Evolutionary conservation across 2,329 filamentous ascomycete genomes (phyloP), one percentile per base, ranked within the genome.

Genomic region (Trichothecium roseum): DNA sequence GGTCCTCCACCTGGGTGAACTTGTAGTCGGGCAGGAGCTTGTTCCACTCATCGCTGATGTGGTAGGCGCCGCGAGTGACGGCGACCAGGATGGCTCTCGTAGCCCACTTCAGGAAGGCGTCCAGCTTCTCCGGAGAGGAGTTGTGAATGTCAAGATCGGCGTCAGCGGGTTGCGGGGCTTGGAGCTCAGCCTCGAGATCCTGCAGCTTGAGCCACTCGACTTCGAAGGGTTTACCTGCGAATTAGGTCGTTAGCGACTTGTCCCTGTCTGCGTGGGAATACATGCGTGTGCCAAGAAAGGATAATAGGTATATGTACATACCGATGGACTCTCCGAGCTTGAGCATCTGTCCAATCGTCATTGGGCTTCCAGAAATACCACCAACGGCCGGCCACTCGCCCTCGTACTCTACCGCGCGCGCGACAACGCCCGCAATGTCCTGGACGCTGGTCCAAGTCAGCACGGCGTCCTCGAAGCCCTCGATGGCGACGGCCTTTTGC

Each of bases 1-100:
- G 68, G 8, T 60, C 57, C 36, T 66, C 62, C 2, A 53, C 45
- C 8, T 45, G 37, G 2, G 48, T 57, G 33, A 69, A 69, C 37
- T 59, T 37, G 28, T 62, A 64, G 16, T 67, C 60, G 0, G 66
- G 63, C 20, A 66, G 54, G 14, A 63, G 44, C 34, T 53, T 40
- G 40, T 71, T 71, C 52, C 56, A 66, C 40, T 67, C 62, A 26
- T 58, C 55, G 13, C 60, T 55, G 1, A 63, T 55, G 36, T 54
- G 49, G 53, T 59, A 63, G 4, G 45, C 47, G 0, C 60, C 62
- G 3, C 45, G 50, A 6, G 40, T 33, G 10, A 55, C 51, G 5
- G 53, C 59, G 15, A 54, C 35, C 5, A 69, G 44, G 20, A 61
- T 54, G 18, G 55, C 55, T 5, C 50, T 40, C 3, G 56, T 28